Conservation (phyloP, 495 filamentous ascomycete species). For the Peziza echinospora region DNA sequence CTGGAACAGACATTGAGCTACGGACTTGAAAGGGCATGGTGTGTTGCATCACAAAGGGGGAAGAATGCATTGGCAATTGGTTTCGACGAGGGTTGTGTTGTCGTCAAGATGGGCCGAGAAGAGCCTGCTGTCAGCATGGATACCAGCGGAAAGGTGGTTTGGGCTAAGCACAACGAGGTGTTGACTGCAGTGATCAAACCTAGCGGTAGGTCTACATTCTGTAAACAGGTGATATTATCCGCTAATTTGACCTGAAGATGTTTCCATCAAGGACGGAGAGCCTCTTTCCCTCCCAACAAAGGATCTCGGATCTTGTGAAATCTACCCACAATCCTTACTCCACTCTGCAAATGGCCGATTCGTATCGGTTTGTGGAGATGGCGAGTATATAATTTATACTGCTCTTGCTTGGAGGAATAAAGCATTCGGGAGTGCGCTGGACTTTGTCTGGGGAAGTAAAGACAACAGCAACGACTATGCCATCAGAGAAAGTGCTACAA, state of each 20-base stretch:
- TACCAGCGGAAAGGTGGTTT: slow-evolving; percentile 79
- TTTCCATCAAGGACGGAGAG: slow-evolving; percentile 65
- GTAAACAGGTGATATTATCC: neutral
- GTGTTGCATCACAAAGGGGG: slow-evolving; percentile 81
- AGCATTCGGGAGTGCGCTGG: slow-evolving; percentile 79
- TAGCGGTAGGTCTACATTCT: slow-evolving; percentile 27
- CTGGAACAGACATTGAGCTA: slow-evolving; percentile 92
- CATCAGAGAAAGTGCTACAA: slow-evolving; percentile 78
- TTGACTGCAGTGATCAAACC: slow-evolving; percentile 89
- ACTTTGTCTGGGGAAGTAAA: slow-evolving; percentile 94
- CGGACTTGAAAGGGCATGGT: slow-evolving; percentile 90
- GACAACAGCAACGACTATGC: slow-evolving; percentile 98
- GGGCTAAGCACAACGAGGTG: slow-evolving; percentile 85
- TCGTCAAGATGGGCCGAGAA: slow-evolving; percentile 91
- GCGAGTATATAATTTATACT: slow-evolving; percentile 97
- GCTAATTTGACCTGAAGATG: slow-evolving; percentile 27
- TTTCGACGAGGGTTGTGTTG: slow-evolving; percentile 94
- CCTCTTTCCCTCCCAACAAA: slow-evolving; percentile 73
- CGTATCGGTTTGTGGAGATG: slow-evolving; percentile 89
- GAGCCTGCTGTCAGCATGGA: slow-evolving; percentile 98
- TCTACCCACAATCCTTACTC: slow-evolving; percentile 81
- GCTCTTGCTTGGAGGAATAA: slow-evolving; percentile 95
- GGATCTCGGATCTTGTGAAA: slow-evolving; percentile 83
- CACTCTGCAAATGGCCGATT: slow-evolving; percentile 97
- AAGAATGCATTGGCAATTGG: slow-evolving; percentile 86